Base-by-base conservation (phyloP, 257 asterid species). In the Solanum sitiens region DNA sequence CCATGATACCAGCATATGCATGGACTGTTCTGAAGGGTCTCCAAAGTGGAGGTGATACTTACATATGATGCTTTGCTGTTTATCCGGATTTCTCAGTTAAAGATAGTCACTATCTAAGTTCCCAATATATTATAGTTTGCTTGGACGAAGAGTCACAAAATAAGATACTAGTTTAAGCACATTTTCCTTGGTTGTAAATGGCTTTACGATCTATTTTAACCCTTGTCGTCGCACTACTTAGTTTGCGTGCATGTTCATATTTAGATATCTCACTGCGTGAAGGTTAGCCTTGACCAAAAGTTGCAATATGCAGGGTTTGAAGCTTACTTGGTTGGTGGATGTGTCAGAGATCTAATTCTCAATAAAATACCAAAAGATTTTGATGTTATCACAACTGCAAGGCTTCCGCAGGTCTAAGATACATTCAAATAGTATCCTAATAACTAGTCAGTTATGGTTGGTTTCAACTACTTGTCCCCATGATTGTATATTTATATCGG, bases 241-340 rank as follows among this genome's bases (percentile, higher is more conserved):
- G 80, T 65, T 65, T 61, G 80, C 72, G 18, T 86, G 71, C 3
- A 23, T 45, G 37, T 68, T 15, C 70, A 65, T 75, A 63, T 32
- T 70, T 25, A 32, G 74, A 39, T 27, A 45, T 47, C 37, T 45
- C 44, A 12, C 44, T 35, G 72, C 18, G 6, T 47, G 67, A 86
- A 86, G 68, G 40, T 71, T 35, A 23, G 61, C 25, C 50, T 72
- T 73, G 68, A 37, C 74, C 30, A 33, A 50, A 85, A 77, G 40
- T 63, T 86, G 44, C 30, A 33, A 12, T 88, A 63, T 75, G 18
- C 93, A 97, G 99, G 99, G 74, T 94, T 89, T 86, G 93, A 95
- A 85, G 94, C 99, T 88, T 97, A 94, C 94, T 92, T 97, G 89
- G 99, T 97, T 90, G 99, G 99, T 88, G 99, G 99, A 84, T 97